A percentile compares a stretch with the other conserved stretches of the same genome.
These are phyloP conservation scores for Pilasporangium apinafurcum DNA, from an alignment of 352 stramenopile species.

Conservation along the genomic window DNA sequence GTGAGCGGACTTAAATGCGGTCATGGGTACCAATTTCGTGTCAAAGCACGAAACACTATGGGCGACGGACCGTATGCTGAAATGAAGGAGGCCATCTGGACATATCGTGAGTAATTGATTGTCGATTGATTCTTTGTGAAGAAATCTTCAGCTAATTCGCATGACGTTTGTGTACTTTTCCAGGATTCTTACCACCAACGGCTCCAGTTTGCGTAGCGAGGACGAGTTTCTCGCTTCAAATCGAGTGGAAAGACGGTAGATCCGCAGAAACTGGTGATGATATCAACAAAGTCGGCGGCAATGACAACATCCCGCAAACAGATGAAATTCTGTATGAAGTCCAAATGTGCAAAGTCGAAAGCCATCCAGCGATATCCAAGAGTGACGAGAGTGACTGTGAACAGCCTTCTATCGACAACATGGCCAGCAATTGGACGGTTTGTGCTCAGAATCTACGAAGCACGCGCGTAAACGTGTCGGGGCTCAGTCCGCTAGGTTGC, in stretches of 20 bases:
- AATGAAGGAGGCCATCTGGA: slow-evolving; percentile 8
- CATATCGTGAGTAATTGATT: slow-evolving; percentile 12
- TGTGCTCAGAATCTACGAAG: slow-evolving; percentile 3
- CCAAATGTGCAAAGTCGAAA: slow-evolving; percentile 12
- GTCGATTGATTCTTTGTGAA: neutral
- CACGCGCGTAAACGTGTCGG: slow-evolving; percentile 1
- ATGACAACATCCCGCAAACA: no score
- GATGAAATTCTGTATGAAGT: slow-evolving; percentile 13
- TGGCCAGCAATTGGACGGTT: slow-evolving; percentile 5
- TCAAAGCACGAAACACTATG: slow-evolving; percentile 13
- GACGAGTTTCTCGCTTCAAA: slow-evolving; percentile 13
- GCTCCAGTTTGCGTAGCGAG: slow-evolving; percentile 8
- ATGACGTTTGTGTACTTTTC: neutral
- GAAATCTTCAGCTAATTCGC: neutral
- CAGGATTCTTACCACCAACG: slow-evolving; percentile 14
- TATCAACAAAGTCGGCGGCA: neutral
- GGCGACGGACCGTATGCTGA: slow-evolving; percentile 8
- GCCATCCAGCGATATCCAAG: neutral
- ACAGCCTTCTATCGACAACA: neutral
- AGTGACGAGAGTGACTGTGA: neutral
- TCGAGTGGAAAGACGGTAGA: slow-evolving; percentile 12
- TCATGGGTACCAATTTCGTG: slow-evolving; percentile 10
- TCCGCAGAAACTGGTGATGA: neutral
- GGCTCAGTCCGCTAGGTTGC: slow-evolving; percentile 9
- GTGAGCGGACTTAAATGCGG: slow-evolving; percentile 5